Base-by-base conservation (phyloP, 1,139 yeast genomes). In the Pichia sp. region DNA sequence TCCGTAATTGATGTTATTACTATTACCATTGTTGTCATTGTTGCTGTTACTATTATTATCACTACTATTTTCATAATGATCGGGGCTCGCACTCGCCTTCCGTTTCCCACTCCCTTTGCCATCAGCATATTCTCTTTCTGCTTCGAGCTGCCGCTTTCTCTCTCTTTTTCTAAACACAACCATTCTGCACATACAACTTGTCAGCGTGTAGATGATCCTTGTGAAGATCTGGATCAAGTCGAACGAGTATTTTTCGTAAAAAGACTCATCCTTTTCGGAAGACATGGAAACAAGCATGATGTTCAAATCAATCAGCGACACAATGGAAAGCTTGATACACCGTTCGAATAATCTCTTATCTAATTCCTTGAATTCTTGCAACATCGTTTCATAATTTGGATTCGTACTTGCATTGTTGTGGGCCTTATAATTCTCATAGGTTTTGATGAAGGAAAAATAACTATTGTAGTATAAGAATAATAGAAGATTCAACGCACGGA, bases 141-240 rank as follows among this genome's bases (percentile, higher is more conserved):
- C 38, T 3, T 34, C n/a, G n/a, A 14, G n/a, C 38, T 34, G 12
- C n/a, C 10, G 38, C 38, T 34, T 12, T 41, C n/a, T 41, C 17
- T 41, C 44, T 16, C 27, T 46, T 51, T 20, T 50, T 50, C 16
- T 36, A 24, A 34, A 5, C 14, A 50, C 34, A 52, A 58, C 49
- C 45, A 57, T 47, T 41, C 51, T 49, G 17, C 59, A 55, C 24
- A 58, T 36, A n/a, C 50, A 49, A 8, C 52, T 54, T 14, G 54
- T 50, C 8, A 58, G 30, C 3, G 56, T 55, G 29, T 51, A 59
- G 10, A 60, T 51, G 8, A 57, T 56, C 20, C 62, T 60, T 33
- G 60, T 56, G 34, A 66, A 58, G 17, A 63, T 51, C 48, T 59
- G 60, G 20, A 66, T 53, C 24, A 66, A 48, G 52, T 64, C 67